A percentile compares a stretch with the other conserved stretches of the same genome.
phyloP scores from a whole-genome alignment of 768 basidiomycete species.

The Floccularia luteovirens region DNA sequence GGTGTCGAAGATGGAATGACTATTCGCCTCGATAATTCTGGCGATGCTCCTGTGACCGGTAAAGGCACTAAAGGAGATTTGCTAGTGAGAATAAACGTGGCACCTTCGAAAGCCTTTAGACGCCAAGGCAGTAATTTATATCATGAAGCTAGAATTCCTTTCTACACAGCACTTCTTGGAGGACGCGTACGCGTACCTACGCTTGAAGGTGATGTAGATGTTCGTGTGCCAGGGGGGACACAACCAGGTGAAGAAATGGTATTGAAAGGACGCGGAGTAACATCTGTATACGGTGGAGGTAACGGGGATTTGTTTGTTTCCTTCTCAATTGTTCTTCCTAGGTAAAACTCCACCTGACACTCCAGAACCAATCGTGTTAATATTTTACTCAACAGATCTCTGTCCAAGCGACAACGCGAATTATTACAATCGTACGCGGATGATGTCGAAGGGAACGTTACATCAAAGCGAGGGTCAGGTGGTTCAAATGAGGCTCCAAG shows the following conservation, averaged over 20 bases:
- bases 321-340: conserved; percentile 83
- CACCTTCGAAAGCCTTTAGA: conserved; percentile 76
- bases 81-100: conserved; percentile 78
- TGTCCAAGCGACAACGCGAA: conserved; percentile 78
- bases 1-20: conserved; percentile 96
- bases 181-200: conserved; percentile 91
- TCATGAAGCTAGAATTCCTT: conserved; percentile 83
- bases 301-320: conserved; percentile 86
- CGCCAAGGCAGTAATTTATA: conserved; percentile 90
- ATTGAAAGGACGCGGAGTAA: conserved; percentile 78
- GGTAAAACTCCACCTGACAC: conserved; percentile 44
- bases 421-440: conserved; percentile 88
- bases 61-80: conserved; percentile 81
- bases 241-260: conserved; percentile 98
- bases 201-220: conserved; percentile 91
- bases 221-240: conserved; percentile 86
- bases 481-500: conserved; percentile 1
- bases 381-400: conserved; percentile 42
- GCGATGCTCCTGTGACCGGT: conserved; percentile 78
- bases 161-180: conserved; percentile 90
- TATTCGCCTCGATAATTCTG: conserved; percentile 70
- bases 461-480: conserved; percentile 5
- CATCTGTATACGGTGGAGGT: conserved; percentile 46
- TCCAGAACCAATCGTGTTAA: not conserved
- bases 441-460: conserved; percentile 72